A percentile compares a stretch with the other conserved stretches of the same genome.
Conservation (phyloP, 2,329 filamentous ascomycete genomes). For the Colletotrichum truncatum region DNA sequence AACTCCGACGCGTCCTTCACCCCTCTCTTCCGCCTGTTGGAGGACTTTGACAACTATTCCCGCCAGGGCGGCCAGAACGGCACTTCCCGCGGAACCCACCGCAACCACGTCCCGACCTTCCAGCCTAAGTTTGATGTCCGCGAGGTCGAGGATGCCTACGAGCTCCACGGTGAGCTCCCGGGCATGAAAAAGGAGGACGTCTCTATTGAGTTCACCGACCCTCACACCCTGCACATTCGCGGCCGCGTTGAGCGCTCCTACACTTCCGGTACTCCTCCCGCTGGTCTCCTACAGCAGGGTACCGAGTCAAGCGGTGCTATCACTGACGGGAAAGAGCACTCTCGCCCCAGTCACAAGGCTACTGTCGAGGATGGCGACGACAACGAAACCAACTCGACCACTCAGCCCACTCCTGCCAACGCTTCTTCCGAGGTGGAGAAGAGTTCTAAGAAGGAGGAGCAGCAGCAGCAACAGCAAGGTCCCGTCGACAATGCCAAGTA, state of each 20-base stretch:
- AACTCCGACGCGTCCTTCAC: conserved; percentile 60
- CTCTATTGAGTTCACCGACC: conserved; percentile 81
- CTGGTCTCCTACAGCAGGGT: conserved; percentile 56
- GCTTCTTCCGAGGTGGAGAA: conserved; percentile 46
- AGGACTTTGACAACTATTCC: conserved; percentile 69
- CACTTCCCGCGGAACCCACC: conserved; percentile 32
- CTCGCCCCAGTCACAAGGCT: conserved; percentile 56
- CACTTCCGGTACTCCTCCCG: conserved; percentile 62
- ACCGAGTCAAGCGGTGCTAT: conserved; percentile 47
- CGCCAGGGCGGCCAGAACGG: conserved; percentile 41
- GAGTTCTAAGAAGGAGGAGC: conserved; percentile 30
- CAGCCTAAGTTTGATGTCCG: conserved; percentile 82
- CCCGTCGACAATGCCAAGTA: conserved; percentile 62
- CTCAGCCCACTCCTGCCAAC: conserved; percentile 34
- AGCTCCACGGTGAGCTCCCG: conserved; percentile 83
- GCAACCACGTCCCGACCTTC: conserved; percentile 62
- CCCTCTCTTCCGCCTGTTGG: conserved; percentile 71
- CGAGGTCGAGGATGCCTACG: conserved; percentile 74
- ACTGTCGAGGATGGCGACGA: conserved; percentile 71
- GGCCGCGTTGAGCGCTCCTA: conserved; percentile 74
- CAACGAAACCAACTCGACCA: conserved; percentile 35
- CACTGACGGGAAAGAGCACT: conserved; percentile 41
- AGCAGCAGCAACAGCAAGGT: conserved; percentile 38
- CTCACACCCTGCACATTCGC: conserved; percentile 75
- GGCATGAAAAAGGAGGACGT: conserved; percentile 79